phyloP scores from a whole-genome alignment of 768 basidiomycete genomes.

The Pholiota conissans region DNA sequence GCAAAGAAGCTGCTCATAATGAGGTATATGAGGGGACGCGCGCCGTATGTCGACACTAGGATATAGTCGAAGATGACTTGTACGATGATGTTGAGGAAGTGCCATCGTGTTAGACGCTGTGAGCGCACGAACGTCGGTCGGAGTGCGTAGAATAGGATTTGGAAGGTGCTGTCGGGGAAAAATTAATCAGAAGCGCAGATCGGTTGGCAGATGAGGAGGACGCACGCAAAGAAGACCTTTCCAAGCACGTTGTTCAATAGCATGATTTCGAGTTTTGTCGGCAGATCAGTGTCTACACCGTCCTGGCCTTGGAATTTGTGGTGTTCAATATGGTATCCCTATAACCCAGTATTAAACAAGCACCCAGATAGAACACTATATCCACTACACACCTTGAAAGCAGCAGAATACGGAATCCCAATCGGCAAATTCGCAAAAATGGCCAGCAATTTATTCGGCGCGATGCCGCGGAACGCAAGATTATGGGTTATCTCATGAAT shows the following conservation, averaged over 20 bases:
- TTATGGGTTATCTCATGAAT: constrained; percentile 99
- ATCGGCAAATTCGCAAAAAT: constrained; percentile 93
- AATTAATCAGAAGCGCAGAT: not conserved
- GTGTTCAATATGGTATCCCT: constrained; percentile 95
- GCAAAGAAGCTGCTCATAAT: constrained; percentile 93
- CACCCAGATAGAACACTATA: not conserved
- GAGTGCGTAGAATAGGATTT: constrained; percentile 97
- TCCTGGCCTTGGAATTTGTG: constrained; percentile 96
- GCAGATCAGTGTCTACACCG: constrained; percentile 94
- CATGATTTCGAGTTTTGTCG: constrained; percentile 81
- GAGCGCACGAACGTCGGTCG: constrained; percentile 90
- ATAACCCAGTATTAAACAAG: not conserved
- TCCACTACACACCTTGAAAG: constrained; percentile 73
- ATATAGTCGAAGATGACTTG: constrained; percentile 75
- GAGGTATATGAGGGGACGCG: constrained; percentile 71
- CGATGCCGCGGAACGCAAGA: constrained; percentile 83
- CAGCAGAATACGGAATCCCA: constrained; percentile 90
- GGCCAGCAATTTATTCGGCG: constrained; percentile 83
- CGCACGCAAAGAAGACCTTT: constrained; percentile 96
- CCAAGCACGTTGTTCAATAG: constrained; percentile 94
- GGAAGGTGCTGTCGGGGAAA: constrained; percentile 71
- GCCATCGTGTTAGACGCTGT: constrained; percentile 83
- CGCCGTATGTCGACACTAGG: constrained; percentile 48
- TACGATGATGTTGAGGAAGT: constrained; percentile 69
- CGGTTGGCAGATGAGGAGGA: constrained; percentile 30